Base-by-base conservation (phyloP, 2,329 filamentous ascomycete genomes). In the Berkeleyomyces basicola region DNA sequence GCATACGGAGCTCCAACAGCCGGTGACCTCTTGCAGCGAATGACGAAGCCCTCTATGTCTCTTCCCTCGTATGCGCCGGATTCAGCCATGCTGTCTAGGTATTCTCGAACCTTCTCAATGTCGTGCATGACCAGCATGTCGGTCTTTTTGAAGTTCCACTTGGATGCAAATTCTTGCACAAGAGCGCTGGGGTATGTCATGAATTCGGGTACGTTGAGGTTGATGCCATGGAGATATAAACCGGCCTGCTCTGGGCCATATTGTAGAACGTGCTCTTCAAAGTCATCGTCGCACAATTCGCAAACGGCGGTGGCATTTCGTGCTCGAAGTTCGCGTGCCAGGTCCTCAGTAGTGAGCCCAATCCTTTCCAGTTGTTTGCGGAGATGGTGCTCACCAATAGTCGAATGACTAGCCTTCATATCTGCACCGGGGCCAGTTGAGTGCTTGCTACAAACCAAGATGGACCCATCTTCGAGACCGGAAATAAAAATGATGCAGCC, bases 401-500 rank as follows among this genome's bases (percentile, higher is more conserved):
- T 79, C 2, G 93, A 89, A 76, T 99, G 93, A 74, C 89, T 96
- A 63, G 87, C 67, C 39, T 84, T 79, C 4, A 78, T 74, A 70
- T 95, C 89, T 31, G 74, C 74, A n/a, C 92, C 82, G 33, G 82
- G 77, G 5, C 93, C 93, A 0, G 91, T 97, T 0, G 93, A 97
- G 72, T 99, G 93, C 71, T 99, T 99, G 79, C 92, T 97, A 81
- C 92, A 97, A n/a, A 99, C 91, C 6, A 99, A 78, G 7, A 99
- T 77, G 1, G 88, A 90, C 43, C 83, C 91, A 69, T 96, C 91
- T 69, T 95, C 88, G 31, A 99, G 78, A 11, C 91, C 93, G 14
- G 90, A 86, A 53, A 99, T 84, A 76, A 99, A 99, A 68, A 99
- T 96, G 73, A 99, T 99, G 73, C 93, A 99, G n/a, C 93, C 93